phyloP scores from a whole-genome alignment of 805 yeast species.

The Nakazawaea ambrosiae region DNA sequence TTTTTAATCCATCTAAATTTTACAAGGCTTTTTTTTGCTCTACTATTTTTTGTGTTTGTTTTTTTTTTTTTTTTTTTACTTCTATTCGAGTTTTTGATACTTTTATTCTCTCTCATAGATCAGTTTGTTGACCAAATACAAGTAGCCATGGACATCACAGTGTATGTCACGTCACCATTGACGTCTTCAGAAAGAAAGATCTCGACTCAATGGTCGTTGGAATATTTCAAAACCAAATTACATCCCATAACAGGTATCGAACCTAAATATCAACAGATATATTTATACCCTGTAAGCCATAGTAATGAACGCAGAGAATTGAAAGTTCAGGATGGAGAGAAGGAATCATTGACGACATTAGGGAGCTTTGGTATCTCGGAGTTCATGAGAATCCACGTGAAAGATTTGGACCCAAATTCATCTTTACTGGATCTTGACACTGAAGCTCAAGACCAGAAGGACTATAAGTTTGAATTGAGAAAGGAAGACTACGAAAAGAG shows the following conservation, averaged over 20 bases:
- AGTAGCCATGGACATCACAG: conserved; percentile 33
- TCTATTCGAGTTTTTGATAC: not conserved
- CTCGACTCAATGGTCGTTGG: conserved; percentile 54
- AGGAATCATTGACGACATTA: conserved; percentile 17
- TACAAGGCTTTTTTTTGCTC: too few relatives aligned
- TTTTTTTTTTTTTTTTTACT: not conserved
- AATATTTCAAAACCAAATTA: conserved; percentile 43
- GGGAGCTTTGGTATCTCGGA: conserved; percentile 26
- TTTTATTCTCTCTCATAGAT: not conserved
- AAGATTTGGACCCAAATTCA: conserved; percentile 47
- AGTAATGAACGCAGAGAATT: conserved; percentile 28
- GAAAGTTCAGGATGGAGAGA: conserved; percentile 7
- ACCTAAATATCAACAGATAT: conserved; percentile 45
- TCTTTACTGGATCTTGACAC: conserved; percentile 25
- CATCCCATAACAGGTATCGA: conserved; percentile 74
- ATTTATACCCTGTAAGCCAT: conserved; percentile 33
- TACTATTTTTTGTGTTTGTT: too few relatives aligned
- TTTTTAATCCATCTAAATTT: too few relatives aligned
- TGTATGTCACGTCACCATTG: conserved; percentile 55
- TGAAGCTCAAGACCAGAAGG: conserved; percentile 25
- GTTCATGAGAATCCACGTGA: conserved; percentile 48
- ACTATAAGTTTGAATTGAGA: conserved; percentile 38
- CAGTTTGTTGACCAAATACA: not conserved
- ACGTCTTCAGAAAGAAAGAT: conserved; percentile 67
- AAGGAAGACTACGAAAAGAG: conserved; percentile 58